Evolutionary conservation across 495 filamentous ascomycete genomes (phyloP), one percentile per base, ranked within the genome.

Genomic region (Xylaria bambusicola): DNA sequence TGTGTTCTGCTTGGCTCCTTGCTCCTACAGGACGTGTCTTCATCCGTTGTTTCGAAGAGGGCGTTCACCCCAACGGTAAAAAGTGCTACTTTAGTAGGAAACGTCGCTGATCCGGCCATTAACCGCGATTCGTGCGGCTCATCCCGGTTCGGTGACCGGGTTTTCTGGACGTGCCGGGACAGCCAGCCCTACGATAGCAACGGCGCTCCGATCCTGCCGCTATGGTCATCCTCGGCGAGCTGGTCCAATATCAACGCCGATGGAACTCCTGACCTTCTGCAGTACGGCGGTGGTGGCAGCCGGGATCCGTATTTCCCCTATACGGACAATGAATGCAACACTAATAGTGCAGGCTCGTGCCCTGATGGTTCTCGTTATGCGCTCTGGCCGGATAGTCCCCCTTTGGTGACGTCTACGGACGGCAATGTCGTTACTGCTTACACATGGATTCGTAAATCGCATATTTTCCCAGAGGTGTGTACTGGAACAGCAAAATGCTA

Each of bases 81-180:
- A 42, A 54, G 18, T 8, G 57, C 52, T n/a, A 52, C 35, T 52
- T 29, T 72, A 7, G 20, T 73, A 13, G 71, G 67, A n/a, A 63
- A 63, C 49, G 59, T 70, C n/a, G 58, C 69, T 13, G 69, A 73
- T 45, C 63, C 69, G 15, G 52, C 50, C 1, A 52, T 71, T 31
- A 62, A 68, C 47, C 69, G 69, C 17, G 69, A 73, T 44, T 71
- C 71, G 9, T 69, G 71, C 60, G 64, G 59, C 40, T 71, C 71
- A 9, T 58, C 54, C 9, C 52, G 60, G 21, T 58, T 73, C 18
- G 69, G 65, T 15, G 27, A 56, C 33, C 69, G 69, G 26, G 56
- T 51, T 5, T 48, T 73, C 23, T 73, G 69, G 69, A 67, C 62
- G 5, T 73, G 69, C 24, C 60, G 71, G 35, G 71, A 71, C 47